Base-by-base conservation (phyloP, 805 yeast genomes). In the Yamadazyma tumulicola region DNA sequence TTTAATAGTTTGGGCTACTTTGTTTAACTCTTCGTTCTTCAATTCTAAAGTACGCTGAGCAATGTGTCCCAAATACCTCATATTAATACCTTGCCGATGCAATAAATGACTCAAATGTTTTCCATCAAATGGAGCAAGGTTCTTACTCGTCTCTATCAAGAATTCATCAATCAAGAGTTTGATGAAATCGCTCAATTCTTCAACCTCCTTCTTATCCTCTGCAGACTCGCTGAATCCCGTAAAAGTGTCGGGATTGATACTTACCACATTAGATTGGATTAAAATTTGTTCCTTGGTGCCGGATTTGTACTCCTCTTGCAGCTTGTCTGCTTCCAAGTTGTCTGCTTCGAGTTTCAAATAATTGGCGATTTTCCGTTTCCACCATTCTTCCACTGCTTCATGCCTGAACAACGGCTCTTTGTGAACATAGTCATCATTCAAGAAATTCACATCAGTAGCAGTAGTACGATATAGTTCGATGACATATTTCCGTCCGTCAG, bases 321-420 rank as follows among this genome's bases (percentile, higher is more conserved):
- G 64, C 32, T 60, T 62, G 37, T 55, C 31, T 3, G 13, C 51
- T 35, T 69, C 67, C 37, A 65, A 64, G 34, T 61, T 64, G 37
- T 75, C 78, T 27, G 78, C 64, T 48, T 76, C 77, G 1, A 53
- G 61, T 39, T 70, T 70, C 42, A 79, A 55, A 30, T 67, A 66
- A 14, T 64, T 67, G 11, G 83, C 74, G 3, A 83, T 72, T 52
- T 81, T 77, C 39, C 77, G 59, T 52, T 75, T 75, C 81, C 93
- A 86, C 96, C 96, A 91, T 48, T 80, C 85, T 47, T 81, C 91
- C 31, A 91, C 77, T 12, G 96, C 93, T 62, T 91, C 97, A 45
- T 79, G 79, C 63, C 97, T 80, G 29, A 91, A 52, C 17, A 84
- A 74, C 10, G 84, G 70, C 59, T 87, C 85, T 44, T 77, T 75